A percentile compares a stretch with the other conserved stretches of the same genome.
phyloP scores from a whole-genome alignment of 805 yeast genomes.

The Peterozyma toletana region DNA sequence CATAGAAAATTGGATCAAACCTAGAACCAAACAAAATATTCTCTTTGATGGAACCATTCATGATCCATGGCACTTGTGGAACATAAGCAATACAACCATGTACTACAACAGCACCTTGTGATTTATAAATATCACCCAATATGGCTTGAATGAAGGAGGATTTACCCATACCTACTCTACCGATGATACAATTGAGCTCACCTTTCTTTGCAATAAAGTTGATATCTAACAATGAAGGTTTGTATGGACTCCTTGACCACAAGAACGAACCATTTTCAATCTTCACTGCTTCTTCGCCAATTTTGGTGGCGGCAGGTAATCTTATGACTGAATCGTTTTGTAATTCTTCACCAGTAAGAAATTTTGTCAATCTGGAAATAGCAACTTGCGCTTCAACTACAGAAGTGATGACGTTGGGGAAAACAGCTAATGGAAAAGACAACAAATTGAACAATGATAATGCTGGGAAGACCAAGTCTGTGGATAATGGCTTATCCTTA shows the following conservation, averaged over 20 bases:
- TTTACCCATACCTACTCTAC: conserved; percentile 88
- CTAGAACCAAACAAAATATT: conserved; percentile 83
- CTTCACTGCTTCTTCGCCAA: conserved; percentile 63
- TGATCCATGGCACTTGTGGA: conserved; percentile 92
- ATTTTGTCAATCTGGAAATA: conserved; percentile 62
- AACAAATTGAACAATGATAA: conserved; percentile 81
- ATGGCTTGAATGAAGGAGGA: conserved; percentile 74
- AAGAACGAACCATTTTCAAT: conserved; percentile 64
- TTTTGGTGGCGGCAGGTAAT: conserved; percentile 34
- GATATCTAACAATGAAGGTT: conserved; percentile 58
- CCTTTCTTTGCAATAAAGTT: conserved; percentile 64
- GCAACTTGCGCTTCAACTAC: conserved; percentile 89
- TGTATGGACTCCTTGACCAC: conserved; percentile 72
- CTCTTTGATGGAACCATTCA: conserved; percentile 85
- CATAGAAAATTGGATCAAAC: conserved; percentile 73
- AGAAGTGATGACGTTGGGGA: conserved; percentile 85
- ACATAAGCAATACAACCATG: conserved; percentile 84
- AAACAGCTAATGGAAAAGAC: conserved; percentile 84
- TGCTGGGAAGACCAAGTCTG: conserved; percentile 91
- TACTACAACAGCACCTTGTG: conserved; percentile 62
- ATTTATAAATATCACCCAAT: conserved; percentile 75
- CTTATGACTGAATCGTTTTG: conserved; percentile 71
- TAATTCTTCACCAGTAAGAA: conserved; percentile 69
- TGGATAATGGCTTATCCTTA: conserved; percentile 58
- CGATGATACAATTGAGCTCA: conserved; percentile 78